These are phyloP conservation scores for Oryza coarctata DNA, from an alignment of 176 grass and related monocot species.

Conservation along the genomic window DNA sequence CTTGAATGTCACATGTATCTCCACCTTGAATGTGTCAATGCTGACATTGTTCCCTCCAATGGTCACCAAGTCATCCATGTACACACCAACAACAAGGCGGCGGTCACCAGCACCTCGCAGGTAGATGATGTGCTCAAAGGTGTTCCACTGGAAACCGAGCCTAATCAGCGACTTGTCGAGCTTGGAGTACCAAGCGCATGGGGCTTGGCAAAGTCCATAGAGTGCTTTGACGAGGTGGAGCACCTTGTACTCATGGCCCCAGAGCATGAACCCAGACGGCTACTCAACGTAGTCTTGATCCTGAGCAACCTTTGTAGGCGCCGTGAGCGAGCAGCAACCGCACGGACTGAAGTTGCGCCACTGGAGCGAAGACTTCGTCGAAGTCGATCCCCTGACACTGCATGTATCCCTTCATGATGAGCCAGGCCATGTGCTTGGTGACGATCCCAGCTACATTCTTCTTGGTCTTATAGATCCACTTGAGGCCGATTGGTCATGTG, in stretches of 20 bases:
- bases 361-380: too few species aligned
- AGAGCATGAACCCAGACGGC: not conserved
- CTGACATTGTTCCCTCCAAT: fast-evolving
- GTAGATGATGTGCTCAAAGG: not conserved
- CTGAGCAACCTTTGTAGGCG: not conserved
- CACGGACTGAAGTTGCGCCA: too few species aligned
- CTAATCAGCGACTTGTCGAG: not conserved
- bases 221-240: not conserved
- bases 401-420: too few species aligned
- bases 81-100: not conserved
- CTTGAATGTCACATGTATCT: too few species aligned
- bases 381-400: too few species aligned
- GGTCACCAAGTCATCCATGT: not conserved
- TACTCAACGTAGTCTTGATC: not conserved
- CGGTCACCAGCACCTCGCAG: too few species aligned
- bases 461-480: too few species aligned
- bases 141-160: too few species aligned
- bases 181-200: not conserved
- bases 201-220: not conserved
- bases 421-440: too few species aligned
- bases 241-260: not conserved
- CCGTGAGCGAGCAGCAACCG: too few species aligned
- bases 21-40: not conserved
- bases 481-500: too few species aligned
- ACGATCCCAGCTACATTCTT: too few species aligned